Conservation (phyloP, 371 early-diverging fungal species). For the Rhizopus delemar region DNA sequence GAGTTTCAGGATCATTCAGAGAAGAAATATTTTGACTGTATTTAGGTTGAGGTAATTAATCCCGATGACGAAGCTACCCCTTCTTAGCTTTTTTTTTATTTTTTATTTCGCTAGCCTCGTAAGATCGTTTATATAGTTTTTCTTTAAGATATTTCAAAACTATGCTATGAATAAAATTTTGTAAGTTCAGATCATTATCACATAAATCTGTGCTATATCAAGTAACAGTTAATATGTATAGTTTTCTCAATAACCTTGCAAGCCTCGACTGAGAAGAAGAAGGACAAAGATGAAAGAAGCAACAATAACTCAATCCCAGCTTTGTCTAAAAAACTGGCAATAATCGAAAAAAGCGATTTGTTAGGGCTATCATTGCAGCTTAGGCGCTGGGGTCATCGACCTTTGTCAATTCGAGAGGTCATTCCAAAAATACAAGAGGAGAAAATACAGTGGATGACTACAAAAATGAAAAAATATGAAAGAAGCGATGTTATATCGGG, state of each 20-base stretch:
- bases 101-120: constrained; percentile 1
- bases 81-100: background rate
- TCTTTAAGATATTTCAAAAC: too few species aligned
- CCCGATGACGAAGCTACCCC: background rate
- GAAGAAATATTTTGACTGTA: background rate
- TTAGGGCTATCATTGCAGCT: too few species aligned
- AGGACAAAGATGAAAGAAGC: background rate
- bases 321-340: constrained; percentile 4
- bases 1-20: background rate
- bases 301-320: constrained; percentile 66
- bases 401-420: too few species aligned
- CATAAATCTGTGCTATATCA: background rate
- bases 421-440: too few species aligned
- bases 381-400: too few species aligned
- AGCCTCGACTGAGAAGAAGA: background rate
- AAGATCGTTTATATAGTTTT: too few species aligned
- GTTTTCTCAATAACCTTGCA: constrained; percentile 2
- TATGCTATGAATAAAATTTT: background rate
- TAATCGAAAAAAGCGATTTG: background rate
- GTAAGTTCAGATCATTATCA: background rate
- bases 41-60: background rate
- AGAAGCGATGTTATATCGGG: too few species aligned
- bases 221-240: constrained; percentile 1
- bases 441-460: too few species aligned
- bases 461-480: too few species aligned